These are phyloP conservation scores for Tetratostichococcus sp. DNA, from an alignment of 139 green algal genomes.

Conservation along the genomic window DNA sequence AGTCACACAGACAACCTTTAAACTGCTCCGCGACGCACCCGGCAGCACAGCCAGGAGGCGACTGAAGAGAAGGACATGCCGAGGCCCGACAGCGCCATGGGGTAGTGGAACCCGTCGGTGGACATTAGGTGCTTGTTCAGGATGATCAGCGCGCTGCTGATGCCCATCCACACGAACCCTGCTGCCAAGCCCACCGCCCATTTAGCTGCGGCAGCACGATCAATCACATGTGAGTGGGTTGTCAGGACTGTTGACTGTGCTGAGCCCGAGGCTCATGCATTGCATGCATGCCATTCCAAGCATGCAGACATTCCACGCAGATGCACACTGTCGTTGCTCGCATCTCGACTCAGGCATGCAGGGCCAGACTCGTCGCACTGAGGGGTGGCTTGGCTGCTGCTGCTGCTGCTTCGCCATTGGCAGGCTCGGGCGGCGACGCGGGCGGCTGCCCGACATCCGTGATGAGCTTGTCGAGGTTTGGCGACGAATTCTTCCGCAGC, in stretches of 20 bases:
- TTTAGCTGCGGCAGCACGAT: neutral
- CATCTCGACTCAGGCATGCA: no score
- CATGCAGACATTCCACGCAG: no score
- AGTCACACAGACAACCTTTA: no score
- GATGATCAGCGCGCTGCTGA: slow-evolving; percentile 64
- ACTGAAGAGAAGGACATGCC: slow-evolving; percentile 68
- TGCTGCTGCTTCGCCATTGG: neutral
- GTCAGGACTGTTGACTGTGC: no score
- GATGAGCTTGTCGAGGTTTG: neutral
- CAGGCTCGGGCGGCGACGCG: neutral
- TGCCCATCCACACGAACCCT: slow-evolving; percentile 64
- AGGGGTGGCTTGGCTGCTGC: neutral
- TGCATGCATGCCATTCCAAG: no score
- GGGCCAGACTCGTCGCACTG: neutral
- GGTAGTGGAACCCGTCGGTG: slow-evolving; percentile 67
- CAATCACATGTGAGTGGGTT: no score
- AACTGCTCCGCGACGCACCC: no score
- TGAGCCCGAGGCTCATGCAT: no score
- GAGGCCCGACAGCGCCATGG: slow-evolving; percentile 66
- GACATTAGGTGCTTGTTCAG: slow-evolving; percentile 83
- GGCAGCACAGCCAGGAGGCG: slow-evolving; percentile 58
- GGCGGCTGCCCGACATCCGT: neutral
- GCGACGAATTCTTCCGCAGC: neutral
- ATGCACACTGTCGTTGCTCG: no score
- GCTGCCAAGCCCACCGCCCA: slow-evolving; percentile 22